Conservation (phyloP, 148 eudicot species). For the Polygonum aviculare region DNA sequence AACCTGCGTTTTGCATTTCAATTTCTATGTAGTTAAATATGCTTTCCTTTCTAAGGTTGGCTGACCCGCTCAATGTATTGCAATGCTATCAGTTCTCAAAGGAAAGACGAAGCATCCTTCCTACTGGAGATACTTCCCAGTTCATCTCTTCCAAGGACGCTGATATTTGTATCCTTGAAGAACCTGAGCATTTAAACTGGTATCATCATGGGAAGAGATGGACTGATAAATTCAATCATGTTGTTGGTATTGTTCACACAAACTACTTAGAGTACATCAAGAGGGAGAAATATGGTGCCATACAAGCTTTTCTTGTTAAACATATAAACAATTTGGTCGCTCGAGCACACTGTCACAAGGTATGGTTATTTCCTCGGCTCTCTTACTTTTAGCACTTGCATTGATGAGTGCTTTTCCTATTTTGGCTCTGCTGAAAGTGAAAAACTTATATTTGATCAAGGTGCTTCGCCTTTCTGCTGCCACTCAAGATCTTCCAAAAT, state of each 20-base stretch:
- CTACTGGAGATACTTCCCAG: constrained; percentile 87
- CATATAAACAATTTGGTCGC: constrained; percentile 76
- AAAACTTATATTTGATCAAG: constrained; percentile 24
- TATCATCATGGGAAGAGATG: constrained; percentile 98
- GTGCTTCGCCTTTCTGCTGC: constrained; percentile 98
- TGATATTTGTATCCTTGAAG: constrained; percentile 94
- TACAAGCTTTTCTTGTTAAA: constrained; percentile 87
- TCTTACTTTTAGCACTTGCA: background rate
- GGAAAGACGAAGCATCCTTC: constrained; percentile 83
- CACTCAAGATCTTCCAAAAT: constrained; percentile 86
- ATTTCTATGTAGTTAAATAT: background rate
- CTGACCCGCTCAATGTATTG: constrained; percentile 10
- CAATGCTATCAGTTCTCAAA: constrained; percentile 58
- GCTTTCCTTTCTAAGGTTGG: background rate
- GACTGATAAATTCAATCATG: constrained; percentile 98
- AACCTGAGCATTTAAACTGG: constrained; percentile 98
- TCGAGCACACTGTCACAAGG: constrained; percentile 91
- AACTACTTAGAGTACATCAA: constrained; percentile 96
- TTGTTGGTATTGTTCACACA: constrained; percentile 97
- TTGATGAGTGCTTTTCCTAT: background rate
- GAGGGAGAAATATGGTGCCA: constrained; percentile 92
- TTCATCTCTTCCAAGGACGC: constrained; percentile 84
- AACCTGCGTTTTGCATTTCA: background rate
- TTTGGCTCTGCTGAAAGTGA: background rate
- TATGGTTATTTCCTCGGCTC: constrained; percentile 12